Base-by-base conservation (phyloP, 441 rosid genomes). In the Caryocar brasiliense region DNA sequence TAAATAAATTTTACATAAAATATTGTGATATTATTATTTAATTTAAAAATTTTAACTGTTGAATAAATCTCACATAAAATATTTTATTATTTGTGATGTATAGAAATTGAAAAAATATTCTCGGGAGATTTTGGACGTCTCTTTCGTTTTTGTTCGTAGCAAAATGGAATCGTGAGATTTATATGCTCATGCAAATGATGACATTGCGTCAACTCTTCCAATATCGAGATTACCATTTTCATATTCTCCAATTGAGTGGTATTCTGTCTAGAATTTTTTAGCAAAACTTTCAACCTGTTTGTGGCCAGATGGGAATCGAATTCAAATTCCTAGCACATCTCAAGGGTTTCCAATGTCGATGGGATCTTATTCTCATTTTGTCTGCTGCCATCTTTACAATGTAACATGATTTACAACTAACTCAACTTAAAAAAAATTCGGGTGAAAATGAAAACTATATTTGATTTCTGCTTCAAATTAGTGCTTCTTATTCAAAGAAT, bases 281-380 rank as follows among this genome's bases (percentile, higher is more conserved):
- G 1, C 28, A 35, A 50, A 58, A n/a, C n/a, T 54, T 26, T 34
- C 21, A 47, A 61, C 44, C 47, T 40, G 37, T 22, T 27, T 18
- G 30, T 20, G 42, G 56, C 34, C 60, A 54, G 65, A 62, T 47
- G 65, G 30, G 43, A 47, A 47, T 36, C 54, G 26, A 69, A 66
- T 62, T 66, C 45, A 53, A 60, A 64, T 52, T 60, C 60, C 54
- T 13, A 19, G 39, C 69, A 64, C 39, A 66, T 72, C 63, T 66
- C 51, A 49, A 47, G 39, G 43, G 50, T 33, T 59, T 58, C 49
- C 53, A 43, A 29, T 48, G 58, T 64, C 61, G 68, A 54, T 53
- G 65, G 36, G 62, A 60, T 72, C 62, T 57, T 76, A 68, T 68
- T 65, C 71, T 66, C 51, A 21, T 54, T 30, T 39, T 61, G 71